phyloP scores from a whole-genome alignment of 257 asterid species.

The Plantago elongata region DNA sequence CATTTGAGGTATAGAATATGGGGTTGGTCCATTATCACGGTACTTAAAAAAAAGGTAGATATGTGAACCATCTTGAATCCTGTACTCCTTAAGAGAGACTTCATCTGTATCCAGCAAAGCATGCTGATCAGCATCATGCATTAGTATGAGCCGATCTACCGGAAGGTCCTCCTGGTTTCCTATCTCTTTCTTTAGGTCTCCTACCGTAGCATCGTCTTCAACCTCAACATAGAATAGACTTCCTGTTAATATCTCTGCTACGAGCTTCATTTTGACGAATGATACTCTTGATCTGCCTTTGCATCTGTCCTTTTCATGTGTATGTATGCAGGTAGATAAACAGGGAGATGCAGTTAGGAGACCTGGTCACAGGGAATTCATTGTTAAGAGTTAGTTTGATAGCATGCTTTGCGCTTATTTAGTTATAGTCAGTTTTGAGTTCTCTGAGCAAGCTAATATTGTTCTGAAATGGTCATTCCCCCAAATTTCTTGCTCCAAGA shows the following conservation, averaged over 20 bases:
- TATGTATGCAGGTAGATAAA: background rate
- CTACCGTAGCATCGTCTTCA: conserved; percentile 39
- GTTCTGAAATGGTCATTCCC: background rate
- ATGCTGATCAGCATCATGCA: conserved; percentile 27
- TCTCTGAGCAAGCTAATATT: background rate
- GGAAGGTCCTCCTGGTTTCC: conserved; percentile 53
- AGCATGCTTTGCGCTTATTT: conserved; percentile 7
- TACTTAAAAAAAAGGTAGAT: conserved; percentile 45
- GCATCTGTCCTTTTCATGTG: background rate
- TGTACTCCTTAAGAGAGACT: conserved; percentile 35
- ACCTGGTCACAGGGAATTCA: conserved; percentile 7
- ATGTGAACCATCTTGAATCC: conserved; percentile 60
- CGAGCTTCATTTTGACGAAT: conserved; percentile 38
- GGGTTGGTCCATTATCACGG: conserved; percentile 10
- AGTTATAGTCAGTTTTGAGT: background rate
- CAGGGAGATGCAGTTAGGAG: background rate
- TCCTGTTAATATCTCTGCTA: conserved; percentile 58
- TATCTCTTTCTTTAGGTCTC: conserved; percentile 52
- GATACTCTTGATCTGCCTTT: background rate
- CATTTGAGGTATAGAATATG: conserved; percentile 17
- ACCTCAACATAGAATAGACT: conserved; percentile 40
- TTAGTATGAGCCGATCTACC: conserved; percentile 41
- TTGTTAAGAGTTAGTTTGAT: conserved; percentile 11
- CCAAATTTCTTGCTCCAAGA: background rate
- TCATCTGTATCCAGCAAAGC: conserved; percentile 27